Evolutionary conservation across 352 stramenopile genomes (phyloP), one percentile per base, ranked within the genome.

Genomic region (Globisporangium cederbergense): DNA sequence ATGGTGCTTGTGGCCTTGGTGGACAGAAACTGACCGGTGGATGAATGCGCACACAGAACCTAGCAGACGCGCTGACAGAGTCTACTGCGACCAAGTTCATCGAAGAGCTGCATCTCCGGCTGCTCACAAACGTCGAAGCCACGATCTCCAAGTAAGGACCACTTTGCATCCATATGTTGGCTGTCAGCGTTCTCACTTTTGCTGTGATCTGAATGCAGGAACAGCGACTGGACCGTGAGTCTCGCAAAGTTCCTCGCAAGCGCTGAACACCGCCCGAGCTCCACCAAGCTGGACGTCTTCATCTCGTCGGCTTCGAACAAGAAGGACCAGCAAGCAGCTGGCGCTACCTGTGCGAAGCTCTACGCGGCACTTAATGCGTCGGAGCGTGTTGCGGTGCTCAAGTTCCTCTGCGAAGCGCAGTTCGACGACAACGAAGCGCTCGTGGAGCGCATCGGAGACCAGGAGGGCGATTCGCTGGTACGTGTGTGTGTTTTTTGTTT

Each of bases 391-490:
- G 59, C 71, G 3, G 66, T 90, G 7, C 61, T 91, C 38, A 90
- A 90, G 47, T 76, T 79, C 22, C 36, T 90, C 16, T 91, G 80
- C 32, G 80, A 91, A 58, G 66, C 73, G 30, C 80, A 90, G 47
- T 90, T 89, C 38, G 80, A 90, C 58, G 72, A 77, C 59, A 91
- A 90, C 58, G 76, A 86, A 42, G 43, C 64, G 36, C 72, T 90
- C 7, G 60, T 87, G 20, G 72, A 89, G 63, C 72, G 76, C 47
- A 79, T 91, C 57, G 82, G 77, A 32, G 67, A 79, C 43, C 72
- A 85, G 43, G 80, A 83, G 42, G 76, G 69, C 9, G 74, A 88
- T 18, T 73, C 70, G 1, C 75, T 89, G 50, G 77, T 83, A 63
- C 47, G 65, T 64, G 10, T 16, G 28, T 22, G 60, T 16, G 18